phyloP scores from a whole-genome alignment of 169 alveolate species.

The Plasmodium knowlesi region DNA sequence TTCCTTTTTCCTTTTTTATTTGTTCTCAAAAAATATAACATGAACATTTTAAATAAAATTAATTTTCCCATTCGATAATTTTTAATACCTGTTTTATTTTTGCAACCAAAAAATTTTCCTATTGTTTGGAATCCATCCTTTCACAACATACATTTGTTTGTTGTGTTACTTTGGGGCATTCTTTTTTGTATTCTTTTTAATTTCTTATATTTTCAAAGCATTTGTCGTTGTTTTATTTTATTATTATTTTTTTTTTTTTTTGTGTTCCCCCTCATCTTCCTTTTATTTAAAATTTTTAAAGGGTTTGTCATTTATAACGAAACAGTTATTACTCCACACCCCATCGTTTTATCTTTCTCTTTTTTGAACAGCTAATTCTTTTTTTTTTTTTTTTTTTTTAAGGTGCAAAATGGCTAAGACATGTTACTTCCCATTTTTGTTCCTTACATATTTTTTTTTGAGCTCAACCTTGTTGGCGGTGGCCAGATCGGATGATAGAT shows the following conservation, averaged over 20 bases:
- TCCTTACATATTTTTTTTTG: conserved; percentile 41
- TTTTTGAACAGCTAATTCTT: not conserved
- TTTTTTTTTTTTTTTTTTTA: not conserved
- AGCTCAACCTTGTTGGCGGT: not conserved
- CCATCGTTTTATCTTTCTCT: not conserved
- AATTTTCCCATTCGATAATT: not conserved
- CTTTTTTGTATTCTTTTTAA: not conserved
- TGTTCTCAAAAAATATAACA: not conserved
- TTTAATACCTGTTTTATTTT: not conserved
- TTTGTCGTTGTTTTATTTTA: not conserved
- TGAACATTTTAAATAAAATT: not conserved
- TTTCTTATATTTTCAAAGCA: not conserved
- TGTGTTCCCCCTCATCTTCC: not conserved
- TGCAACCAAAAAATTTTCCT: not conserved
- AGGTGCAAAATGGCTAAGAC: not conserved
- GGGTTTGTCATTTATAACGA: not conserved
- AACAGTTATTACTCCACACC: not conserved
- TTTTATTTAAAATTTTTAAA: not conserved
- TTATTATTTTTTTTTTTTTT: too few relatives aligned
- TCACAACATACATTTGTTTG: not conserved
- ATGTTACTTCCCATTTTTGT: conserved; percentile 20
- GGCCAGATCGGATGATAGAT: not conserved
- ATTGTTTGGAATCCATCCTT: not conserved
- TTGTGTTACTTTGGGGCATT: not conserved
- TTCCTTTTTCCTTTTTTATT: not conserved